These are phyloP conservation scores for Lenwebbia sp. DNA, from an alignment of 345 rosid species.

Conservation along the genomic window DNA sequence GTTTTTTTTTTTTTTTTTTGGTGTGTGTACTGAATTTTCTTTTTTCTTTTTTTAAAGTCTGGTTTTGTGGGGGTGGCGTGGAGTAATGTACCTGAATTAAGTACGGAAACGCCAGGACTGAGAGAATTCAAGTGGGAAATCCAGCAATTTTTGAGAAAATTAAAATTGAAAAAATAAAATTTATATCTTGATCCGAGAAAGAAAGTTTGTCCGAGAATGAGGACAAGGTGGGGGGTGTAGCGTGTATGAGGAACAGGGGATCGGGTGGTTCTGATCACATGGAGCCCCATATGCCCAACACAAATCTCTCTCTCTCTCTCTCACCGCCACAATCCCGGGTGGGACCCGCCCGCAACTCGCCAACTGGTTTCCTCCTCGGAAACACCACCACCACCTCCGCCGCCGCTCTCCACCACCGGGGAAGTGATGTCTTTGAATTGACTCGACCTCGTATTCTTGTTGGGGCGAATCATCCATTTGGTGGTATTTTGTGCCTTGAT, in stretches of 20 bases:
- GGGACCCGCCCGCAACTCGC: background rate
- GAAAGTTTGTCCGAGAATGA: background rate
- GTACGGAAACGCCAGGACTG: background rate
- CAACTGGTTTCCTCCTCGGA: slow-evolving; percentile 20
- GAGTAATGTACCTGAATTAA: background rate
- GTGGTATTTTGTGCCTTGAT: background rate
- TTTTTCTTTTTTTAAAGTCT: too few relatives aligned
- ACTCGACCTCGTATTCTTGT: background rate
- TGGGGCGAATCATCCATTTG: background rate
- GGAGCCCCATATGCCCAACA: slow-evolving; percentile 22
- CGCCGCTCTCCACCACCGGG: background rate
- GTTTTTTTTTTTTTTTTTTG: background rate
- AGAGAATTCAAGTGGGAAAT: background rate
- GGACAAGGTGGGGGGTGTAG: background rate
- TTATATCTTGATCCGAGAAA: background rate
- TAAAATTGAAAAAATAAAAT: background rate
- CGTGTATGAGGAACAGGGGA: slow-evolving; percentile 5
- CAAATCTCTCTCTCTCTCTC: background rate
- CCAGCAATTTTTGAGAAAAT: background rate
- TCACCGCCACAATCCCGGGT: background rate
- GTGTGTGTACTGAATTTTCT: too few relatives aligned
- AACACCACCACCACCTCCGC: slow-evolving; percentile 1
- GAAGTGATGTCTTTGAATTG: background rate
- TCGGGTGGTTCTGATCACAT: slow-evolving; percentile 11
- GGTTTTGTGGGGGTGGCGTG: background rate